A percentile compares a stretch with the other conserved stretches of the same genome.
phyloP scores from a whole-genome alignment of 2,329 filamentous ascomycete genomes.

The Dactylellina sp. region DNA sequence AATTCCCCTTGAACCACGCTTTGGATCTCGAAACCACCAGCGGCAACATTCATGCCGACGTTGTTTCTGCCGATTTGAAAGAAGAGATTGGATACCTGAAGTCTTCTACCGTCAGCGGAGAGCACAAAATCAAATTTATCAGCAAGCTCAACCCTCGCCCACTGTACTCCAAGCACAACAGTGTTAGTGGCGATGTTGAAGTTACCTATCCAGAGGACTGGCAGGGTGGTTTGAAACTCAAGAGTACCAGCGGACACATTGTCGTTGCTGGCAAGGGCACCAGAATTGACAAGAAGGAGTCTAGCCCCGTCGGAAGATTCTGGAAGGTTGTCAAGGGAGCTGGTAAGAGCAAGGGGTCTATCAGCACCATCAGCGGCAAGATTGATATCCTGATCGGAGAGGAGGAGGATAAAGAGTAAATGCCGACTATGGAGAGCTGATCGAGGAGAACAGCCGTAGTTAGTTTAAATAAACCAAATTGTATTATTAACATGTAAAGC shows the following conservation, averaged over 20 bases:
- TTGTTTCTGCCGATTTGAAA: slow-evolving; percentile 30
- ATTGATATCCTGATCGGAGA: slow-evolving; percentile 49
- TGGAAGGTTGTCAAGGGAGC: slow-evolving; percentile 53
- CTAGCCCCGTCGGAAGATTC: slow-evolving; percentile 28
- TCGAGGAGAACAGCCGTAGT: no score
- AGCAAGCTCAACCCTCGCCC: slow-evolving; percentile 42
- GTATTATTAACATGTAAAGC: no score
- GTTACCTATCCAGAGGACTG: slow-evolving; percentile 46
- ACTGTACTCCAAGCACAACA: slow-evolving; percentile 40
- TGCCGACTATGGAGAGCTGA: neutral
- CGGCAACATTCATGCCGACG: slow-evolving; percentile 29
- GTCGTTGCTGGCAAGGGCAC: slow-evolving; percentile 35
- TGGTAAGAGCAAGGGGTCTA: slow-evolving; percentile 34
- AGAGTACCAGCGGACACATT: slow-evolving; percentile 47
- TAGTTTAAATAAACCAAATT: no score
- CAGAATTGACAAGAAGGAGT: slow-evolving; percentile 41
- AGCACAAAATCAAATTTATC: slow-evolving; percentile 37
- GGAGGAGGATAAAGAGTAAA: slow-evolving; percentile 16
- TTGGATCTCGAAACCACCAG: slow-evolving; percentile 38
- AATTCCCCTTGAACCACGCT: slow-evolving; percentile 46
- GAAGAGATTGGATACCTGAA: slow-evolving; percentile 44
- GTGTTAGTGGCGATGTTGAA: slow-evolving; percentile 34
- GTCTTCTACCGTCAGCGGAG: slow-evolving; percentile 26
- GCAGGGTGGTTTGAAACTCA: slow-evolving; percentile 48
- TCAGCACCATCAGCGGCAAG: slow-evolving; percentile 41